Base-by-base conservation (phyloP, 495 filamentous ascomycete species). In the Annulohypoxylon stygium region DNA sequence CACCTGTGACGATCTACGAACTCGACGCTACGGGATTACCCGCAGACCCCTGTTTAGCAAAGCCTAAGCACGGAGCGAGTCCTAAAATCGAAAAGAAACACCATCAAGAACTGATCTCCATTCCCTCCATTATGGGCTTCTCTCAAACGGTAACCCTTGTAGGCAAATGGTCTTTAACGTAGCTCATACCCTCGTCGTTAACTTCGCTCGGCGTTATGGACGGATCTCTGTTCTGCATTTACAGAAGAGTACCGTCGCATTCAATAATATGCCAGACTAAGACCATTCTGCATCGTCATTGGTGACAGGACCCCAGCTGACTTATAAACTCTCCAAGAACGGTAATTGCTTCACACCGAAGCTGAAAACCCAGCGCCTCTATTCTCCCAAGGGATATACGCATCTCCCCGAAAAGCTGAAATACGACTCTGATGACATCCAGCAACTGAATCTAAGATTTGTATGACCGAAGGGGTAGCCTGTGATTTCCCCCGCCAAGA, bases 241-340 rank as follows among this genome's bases (percentile, higher is more conserved):
- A 0, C 20, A 23, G 0, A 1, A 23, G 11, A 12, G 36, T 57
- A 20, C 18, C 20, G 39, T 14, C 36, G 57, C 25, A 51, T 51
- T 12, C 25, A 51, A 59, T 59, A 67, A 33, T 67, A n/a, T n/a
- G 14, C 41, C 48, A 7, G 9, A 36, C 53, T 30, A 37, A 26
- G n/a, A 16, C 50, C 1, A 4, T 1, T 14, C 16, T 47, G 26
- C 41, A 50, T 67, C 53, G 41, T 4, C 53, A 59, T 67, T 67
- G 64, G 64, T 12, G 26, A 30, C 8, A 45, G 41, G 3, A 9
- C 25, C 48, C 26, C 20, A 55, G 26, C 14, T 55, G 51, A 16
- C 14, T 25, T 20, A 23, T 37, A 25, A n/a, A 18, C 10, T 6
- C 11, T 39, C 63, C 39, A 1, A 16, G 36, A 67, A 59, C 7